Conservation (phyloP, 1,284 basidiomycete species). For the Malassezia sp. region DNA sequence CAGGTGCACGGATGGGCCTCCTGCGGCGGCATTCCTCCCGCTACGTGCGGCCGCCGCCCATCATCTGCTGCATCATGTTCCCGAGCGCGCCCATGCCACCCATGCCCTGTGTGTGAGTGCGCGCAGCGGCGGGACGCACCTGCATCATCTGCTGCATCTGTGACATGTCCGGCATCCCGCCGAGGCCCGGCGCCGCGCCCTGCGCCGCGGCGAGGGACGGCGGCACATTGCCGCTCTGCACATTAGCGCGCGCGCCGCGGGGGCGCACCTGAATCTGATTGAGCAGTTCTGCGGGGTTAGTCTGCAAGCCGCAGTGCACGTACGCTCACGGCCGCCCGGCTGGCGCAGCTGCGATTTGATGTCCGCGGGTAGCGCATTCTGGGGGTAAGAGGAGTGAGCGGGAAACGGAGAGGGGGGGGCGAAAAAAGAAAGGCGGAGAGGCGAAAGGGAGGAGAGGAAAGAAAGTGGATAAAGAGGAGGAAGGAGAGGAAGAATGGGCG, state of each 20-base stretch:
- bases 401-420: no score
- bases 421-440: no score
- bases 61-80: constrained; percentile 68
- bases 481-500: no score
- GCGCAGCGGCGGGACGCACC: constrained; percentile 30
- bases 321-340: constrained; percentile 42
- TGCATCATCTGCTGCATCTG: constrained; percentile 47
- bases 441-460: no score
- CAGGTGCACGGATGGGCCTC: no score
- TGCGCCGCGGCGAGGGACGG: constrained; percentile 18
- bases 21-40: no score
- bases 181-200: constrained; percentile 23
- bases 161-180: constrained; percentile 32
- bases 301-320: no score
- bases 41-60: constrained; percentile 64
- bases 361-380: constrained; percentile 40
- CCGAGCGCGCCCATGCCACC: constrained; percentile 48
- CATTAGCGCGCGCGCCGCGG: no score
- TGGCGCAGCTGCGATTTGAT: constrained; percentile 45
- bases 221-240: constrained; percentile 33
- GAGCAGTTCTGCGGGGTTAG: no score
- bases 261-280: no score
- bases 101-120: constrained; percentile 23
- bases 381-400: no score
- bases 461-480: no score